Evolutionary conservation across 306 rosid species (phyloP), one percentile per base, ranked within the genome.

Genomic region (Sindora glabra): DNA sequence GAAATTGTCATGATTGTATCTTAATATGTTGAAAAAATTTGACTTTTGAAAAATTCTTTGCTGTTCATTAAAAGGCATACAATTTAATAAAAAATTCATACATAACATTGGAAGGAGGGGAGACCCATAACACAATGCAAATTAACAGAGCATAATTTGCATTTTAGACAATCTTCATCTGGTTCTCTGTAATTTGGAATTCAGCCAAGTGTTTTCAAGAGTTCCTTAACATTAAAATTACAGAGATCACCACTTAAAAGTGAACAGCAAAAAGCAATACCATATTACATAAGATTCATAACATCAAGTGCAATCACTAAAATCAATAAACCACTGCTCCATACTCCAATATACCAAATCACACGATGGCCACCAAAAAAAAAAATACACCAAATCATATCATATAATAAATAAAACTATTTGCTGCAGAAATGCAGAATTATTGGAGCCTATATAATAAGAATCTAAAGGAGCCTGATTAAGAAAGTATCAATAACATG

Each of bases 391-490:
- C n/a, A n/a, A n/a, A n/a, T n/a, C n/a, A n/a, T n/a, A n/a, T 10
- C 54, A 70, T 47, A 41, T 17, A 27, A 18, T 17, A 33, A 6
- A 18, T 68, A 40, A 74, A 72, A 34, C 55, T 79, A 92, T 96
- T 96, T 92, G 99, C 85, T 92, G 95, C 62, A 92, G 90, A 78
- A 92, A 92, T 53, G 96, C 90, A 59, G 99, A 92, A 74, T 92
- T 92, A 71, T 62, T 79, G 3, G 86, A 65, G 37, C 90, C 99
- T 49, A 92, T 78, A 66, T 76, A 86, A 65, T 96, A 92, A 38
- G 96, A 86, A 70, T 92, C 99, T 67, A 89, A 79, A 37, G 94
- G 95, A 77, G 89, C 94, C 99, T 92, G 85, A 69, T 16, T 16
- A 67, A 8, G 8, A 69, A 41, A 56, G 65, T 64, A 64, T 23